phyloP scores from a whole-genome alignment of 345 rosid genomes.

The Ceriops decandra region DNA sequence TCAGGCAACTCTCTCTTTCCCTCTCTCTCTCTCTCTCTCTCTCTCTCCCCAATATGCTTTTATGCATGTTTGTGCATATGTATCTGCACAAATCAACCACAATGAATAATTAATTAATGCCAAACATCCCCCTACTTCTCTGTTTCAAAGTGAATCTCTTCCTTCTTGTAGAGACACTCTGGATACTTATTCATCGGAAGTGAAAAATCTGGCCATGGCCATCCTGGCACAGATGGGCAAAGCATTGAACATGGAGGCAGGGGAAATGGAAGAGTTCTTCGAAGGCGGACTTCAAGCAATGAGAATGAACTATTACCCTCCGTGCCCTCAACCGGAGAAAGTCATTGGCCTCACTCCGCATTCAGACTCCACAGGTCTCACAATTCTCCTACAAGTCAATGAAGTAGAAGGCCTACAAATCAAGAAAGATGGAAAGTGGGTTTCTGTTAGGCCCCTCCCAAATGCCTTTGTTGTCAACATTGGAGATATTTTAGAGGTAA shows the following conservation, averaged over 20 bases:
- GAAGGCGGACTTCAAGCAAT: constrained; percentile 21
- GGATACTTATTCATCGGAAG: constrained; percentile 19
- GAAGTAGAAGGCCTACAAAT: constrained; percentile 28
- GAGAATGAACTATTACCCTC: constrained; percentile 35
- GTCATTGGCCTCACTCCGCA: constrained; percentile 35
- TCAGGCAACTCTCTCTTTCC: constrained; percentile 14
- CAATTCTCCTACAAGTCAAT: constrained; percentile 28
- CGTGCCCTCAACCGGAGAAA: constrained; percentile 29
- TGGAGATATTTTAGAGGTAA: constrained; percentile 19
- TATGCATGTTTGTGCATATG: too few species aligned
- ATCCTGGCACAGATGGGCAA: constrained; percentile 20
- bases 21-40: not conserved
- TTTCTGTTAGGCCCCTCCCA: constrained; percentile 19
- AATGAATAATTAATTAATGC: too few species aligned
- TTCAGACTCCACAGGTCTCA: constrained; percentile 25
- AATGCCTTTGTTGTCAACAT: constrained; percentile 24
- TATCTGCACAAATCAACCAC: too few species aligned
- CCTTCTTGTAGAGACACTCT: constrained; percentile 16
- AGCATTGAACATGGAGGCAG: constrained; percentile 17
- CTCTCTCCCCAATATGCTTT: too few species aligned
- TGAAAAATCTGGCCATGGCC: constrained; percentile 13
- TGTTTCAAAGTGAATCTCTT: not conserved
- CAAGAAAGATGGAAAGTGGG: constrained; percentile 20
- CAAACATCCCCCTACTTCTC: too few species aligned
- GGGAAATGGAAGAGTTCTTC: constrained; percentile 22